Conservation (phyloP, 2,329 filamentous ascomycete genomes). For the Pseudocercospora pini-densiflorae region DNA sequence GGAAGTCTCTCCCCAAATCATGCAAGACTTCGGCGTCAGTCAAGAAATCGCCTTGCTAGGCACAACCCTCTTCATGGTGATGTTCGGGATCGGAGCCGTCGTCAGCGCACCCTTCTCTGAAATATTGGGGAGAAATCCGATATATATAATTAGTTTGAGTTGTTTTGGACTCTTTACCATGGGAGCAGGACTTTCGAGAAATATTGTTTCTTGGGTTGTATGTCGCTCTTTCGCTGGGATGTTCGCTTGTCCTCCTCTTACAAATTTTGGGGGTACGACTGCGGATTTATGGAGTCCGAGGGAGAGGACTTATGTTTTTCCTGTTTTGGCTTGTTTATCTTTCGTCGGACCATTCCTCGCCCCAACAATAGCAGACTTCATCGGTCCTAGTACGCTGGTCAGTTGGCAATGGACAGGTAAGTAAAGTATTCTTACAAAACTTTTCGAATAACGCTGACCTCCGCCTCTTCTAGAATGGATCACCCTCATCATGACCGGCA, state of each 20-base stretch:
- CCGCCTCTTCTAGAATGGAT: conserved; percentile 54
- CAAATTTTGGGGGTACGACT: conserved; percentile 31
- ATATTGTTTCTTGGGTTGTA: conserved; percentile 29
- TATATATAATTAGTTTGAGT: conserved; percentile 28
- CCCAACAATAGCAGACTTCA: conserved; percentile 50
- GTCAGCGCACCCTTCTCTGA: not conserved
- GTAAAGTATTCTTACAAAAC: too few species aligned
- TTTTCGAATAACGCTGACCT: not conserved
- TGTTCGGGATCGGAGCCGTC: not conserved
- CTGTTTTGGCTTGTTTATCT: conserved; percentile 23
- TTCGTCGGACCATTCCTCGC: conserved; percentile 44
- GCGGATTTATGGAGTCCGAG: conserved; percentile 32
- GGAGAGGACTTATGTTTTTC: conserved; percentile 30
- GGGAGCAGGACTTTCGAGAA: conserved; percentile 28
- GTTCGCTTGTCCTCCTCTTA: conserved; percentile 30
- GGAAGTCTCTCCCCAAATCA: conserved; percentile 10
- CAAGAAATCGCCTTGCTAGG: conserved; percentile 13
- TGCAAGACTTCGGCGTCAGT: conserved; percentile 17
- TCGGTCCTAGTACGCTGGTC: conserved; percentile 38
- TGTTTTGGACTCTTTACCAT: conserved; percentile 27
- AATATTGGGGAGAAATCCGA: conserved; percentile 18
- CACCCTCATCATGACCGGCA: conserved; percentile 27
- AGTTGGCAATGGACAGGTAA: conserved; percentile 40
- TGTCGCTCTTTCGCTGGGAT: conserved; percentile 34
- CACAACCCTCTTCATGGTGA: conserved; percentile 6